Base-by-base conservation (phyloP, 768 basidiomycete species). In the Polyporus arcularius region DNA sequence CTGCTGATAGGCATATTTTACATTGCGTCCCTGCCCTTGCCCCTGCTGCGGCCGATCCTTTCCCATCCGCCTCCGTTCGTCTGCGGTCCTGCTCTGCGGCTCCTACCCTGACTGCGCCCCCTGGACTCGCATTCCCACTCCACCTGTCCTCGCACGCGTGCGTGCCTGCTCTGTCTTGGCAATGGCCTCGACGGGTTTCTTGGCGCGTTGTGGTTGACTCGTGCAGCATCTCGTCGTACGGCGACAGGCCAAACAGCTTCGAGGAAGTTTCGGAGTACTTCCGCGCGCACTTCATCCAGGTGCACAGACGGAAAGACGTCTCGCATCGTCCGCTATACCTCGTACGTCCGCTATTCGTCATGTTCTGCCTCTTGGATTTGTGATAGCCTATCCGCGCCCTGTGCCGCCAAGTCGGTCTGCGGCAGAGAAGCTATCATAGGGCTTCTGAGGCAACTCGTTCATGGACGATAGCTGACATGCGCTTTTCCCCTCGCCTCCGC, bases 191-290 rank as follows among this genome's bases (percentile, higher is more conserved):
- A n/a, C 26, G 10, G 18, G 6, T 9, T 47, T 11, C 46, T 47
- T 26, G 46, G 21, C 54, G 40, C 14, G 39, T 11, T 16, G n/a
- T 16, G 4, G 6, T 43, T 35, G 32, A 30, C 53, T 16, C 41
- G 18, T 55, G 55, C 64, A 92, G 89, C 70, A 92, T 92, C 67
- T 85, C 91, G 38, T 92, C 91, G 6, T 92, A 87, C 64, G 89
- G 88, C 30, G 86, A 90, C 63, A 85, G 91, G 42, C 74, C 83
- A n/a, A 93, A 94, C 70, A 88, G 88, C 67, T 92, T 87, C 67
- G 89, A 92, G 59, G 85, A 87, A 4, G 89, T 91, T 21, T 85
- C 91, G 45, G 85, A 89, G 68, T 94, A 94, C 74, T 94, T 94
- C 83, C 87, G 89, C 10, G 88, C 90, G 39, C 92, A 94, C 67